phyloP scores from a whole-genome alignment of 2,329 filamentous ascomycete species.

The Alternaria dauci region DNA sequence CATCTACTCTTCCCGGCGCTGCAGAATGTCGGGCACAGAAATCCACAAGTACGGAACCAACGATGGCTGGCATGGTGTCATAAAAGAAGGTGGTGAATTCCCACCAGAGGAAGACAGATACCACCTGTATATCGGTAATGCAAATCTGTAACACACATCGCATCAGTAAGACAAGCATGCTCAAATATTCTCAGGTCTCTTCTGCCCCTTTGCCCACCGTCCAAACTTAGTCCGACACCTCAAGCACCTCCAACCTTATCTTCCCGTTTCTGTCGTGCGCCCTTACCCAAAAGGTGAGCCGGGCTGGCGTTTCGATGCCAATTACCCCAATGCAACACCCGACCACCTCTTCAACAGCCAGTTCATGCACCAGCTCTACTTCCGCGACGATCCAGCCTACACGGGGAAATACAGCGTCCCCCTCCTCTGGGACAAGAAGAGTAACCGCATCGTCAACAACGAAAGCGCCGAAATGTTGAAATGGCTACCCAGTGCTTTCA shows the following conservation, averaged over 20 bases:
- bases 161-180: not conserved
- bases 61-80: slow-evolving; percentile 62
- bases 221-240: slow-evolving; percentile 66
- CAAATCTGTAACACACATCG: not conserved
- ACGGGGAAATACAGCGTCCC: slow-evolving; percentile 69
- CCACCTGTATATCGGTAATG: slow-evolving; percentile 63
- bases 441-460: slow-evolving; percentile 66
- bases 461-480: slow-evolving; percentile 67
- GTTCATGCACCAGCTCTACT: slow-evolving; percentile 70
- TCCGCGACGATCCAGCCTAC: slow-evolving; percentile 67
- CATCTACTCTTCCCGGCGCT: not conserved
- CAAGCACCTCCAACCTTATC: slow-evolving; percentile 64
- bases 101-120: slow-evolving; percentile 62
- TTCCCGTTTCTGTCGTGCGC: slow-evolving; percentile 67
- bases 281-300: slow-evolving; percentile 72
- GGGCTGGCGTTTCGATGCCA: slow-evolving; percentile 67
- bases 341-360: slow-evolving; percentile 67
- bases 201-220: slow-evolving; percentile 72
- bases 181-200: slow-evolving; percentile 59
- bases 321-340: slow-evolving; percentile 66
- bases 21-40: slow-evolving; percentile 21
- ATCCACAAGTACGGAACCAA: slow-evolving; percentile 52
- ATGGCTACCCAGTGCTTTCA: slow-evolving; percentile 66
- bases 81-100: slow-evolving; percentile 58
- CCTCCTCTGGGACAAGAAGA: slow-evolving; percentile 68